These are phyloP conservation scores for Seminavis robusta DNA, from an alignment of 108 stramenopile genomes.

Conservation along the genomic window DNA sequence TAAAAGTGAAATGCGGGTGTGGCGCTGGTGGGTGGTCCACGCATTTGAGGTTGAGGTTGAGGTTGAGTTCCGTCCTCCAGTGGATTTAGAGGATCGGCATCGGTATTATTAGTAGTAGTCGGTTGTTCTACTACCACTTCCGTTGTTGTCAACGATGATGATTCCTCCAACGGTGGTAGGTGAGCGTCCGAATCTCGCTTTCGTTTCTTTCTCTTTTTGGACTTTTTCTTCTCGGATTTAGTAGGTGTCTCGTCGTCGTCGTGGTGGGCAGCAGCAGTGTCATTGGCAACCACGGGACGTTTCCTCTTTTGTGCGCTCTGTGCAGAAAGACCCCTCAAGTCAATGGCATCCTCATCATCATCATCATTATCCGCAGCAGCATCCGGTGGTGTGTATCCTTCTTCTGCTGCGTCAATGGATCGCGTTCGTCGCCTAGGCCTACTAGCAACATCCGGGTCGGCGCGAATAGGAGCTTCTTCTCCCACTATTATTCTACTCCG, in stretches of 20 bases:
- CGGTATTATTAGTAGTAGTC: not conserved
- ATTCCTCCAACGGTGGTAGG: not conserved
- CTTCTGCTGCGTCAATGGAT: too few species aligned
- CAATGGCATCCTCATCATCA: slow-evolving; percentile 34
- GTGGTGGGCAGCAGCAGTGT: not conserved
- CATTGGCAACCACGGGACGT: too few species aligned
- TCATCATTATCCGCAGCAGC: slow-evolving; percentile 17
- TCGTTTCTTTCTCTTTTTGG: slow-evolving; percentile 17
- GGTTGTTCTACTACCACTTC: not conserved
- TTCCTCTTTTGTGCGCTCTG: slow-evolving; percentile 2
- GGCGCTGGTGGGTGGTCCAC: too few species aligned
- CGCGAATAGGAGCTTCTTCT: too few species aligned
- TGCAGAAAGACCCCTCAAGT: slow-evolving; percentile 10
- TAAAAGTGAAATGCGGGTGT: slow-evolving; percentile 51
- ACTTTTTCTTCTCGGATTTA: slow-evolving; percentile 4
- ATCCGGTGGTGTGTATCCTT: not conserved
- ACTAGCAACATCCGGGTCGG: too few species aligned
- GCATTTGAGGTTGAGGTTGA: too few species aligned
- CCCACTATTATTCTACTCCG: too few species aligned
- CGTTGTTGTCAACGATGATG: not conserved
- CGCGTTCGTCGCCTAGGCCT: too few species aligned
- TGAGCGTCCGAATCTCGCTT: not conserved
- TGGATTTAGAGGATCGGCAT: not conserved
- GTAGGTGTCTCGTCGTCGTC: slow-evolving; percentile 4
- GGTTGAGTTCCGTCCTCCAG: not conserved